Percentiles rank a stretch among this genome's conserved stretches.
Evolutionary conservation across 495 filamentous ascomycete genomes (phyloP).

Genomic region (Neurospora sp.): DNA sequence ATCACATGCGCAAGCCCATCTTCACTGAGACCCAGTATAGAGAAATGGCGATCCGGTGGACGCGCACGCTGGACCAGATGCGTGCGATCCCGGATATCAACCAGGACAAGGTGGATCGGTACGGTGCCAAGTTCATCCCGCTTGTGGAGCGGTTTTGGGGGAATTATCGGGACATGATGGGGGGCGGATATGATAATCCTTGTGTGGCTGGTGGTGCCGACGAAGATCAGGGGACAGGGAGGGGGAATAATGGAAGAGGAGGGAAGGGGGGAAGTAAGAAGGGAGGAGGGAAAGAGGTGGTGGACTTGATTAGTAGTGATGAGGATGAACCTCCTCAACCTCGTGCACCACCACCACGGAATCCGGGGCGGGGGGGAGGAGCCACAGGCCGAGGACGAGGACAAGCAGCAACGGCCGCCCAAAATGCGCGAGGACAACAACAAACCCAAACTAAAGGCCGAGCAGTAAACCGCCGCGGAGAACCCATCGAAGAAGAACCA

Average conservation of each 20-base stretch:
- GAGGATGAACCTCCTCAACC: background rate
- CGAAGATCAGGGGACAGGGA: background rate
- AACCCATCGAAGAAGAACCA: constrained; percentile 32
- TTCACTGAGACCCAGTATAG: constrained; percentile 74
- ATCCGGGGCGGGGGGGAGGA: background rate
- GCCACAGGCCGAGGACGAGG: background rate
- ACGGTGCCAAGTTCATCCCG: constrained; percentile 56
- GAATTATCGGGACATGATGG: constrained; percentile 52
- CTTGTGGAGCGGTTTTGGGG: constrained; percentile 47
- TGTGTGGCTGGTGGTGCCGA: background rate
- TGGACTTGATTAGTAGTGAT: background rate
- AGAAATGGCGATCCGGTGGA: constrained; percentile 75
- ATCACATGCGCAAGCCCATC: constrained; percentile 50
- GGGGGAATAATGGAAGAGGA: background rate
- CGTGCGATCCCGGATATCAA: constrained; percentile 58
- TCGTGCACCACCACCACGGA: background rate
- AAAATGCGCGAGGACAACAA: background rate
- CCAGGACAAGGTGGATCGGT: constrained; percentile 55
- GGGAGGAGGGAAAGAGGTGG: background rate
- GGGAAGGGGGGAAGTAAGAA: background rate
- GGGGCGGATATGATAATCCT: constrained; percentile 1
- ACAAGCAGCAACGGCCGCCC: background rate
- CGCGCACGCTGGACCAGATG: constrained; percentile 50
- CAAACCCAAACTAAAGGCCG: background rate
- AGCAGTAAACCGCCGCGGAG: background rate